Percentiles rank a stretch among this genome's conserved stretches.
Conservation (phyloP, 23 red algal species). For the Cyanidium caldarium region DNA sequence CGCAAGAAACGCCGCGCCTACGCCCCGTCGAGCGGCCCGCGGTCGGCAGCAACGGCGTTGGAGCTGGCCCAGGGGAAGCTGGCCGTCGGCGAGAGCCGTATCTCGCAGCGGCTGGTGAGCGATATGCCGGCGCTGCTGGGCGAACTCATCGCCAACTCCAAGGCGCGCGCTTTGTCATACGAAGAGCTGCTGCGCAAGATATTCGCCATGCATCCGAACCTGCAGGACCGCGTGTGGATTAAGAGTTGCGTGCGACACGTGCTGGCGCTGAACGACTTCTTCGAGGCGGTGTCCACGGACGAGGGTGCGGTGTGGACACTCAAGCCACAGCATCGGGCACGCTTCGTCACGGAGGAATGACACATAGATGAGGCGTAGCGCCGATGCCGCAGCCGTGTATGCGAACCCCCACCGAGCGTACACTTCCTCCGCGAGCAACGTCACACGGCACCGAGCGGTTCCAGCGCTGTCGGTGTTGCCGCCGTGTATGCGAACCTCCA, state of each 20-base stretch:
- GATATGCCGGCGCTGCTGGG: background rate
- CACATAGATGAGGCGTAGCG: too few relatives aligned
- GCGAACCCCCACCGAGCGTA: too few relatives aligned
- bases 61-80: background rate
- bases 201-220: background rate
- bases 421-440: too few relatives aligned
- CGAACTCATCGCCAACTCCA: background rate
- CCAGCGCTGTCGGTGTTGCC: too few relatives aligned
- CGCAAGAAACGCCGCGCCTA: background rate
- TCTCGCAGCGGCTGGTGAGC: background rate
- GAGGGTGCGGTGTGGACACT: background rate
- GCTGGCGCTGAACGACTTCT: background rate
- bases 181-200: background rate
- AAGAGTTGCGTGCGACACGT: background rate
- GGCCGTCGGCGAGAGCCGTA: background rate
- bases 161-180: background rate
- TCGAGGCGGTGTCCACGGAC: background rate
- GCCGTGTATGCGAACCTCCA: too few relatives aligned
- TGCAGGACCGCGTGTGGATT: background rate
- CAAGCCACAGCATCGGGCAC: background rate
- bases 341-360: too few relatives aligned
- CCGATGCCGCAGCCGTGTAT: too few relatives aligned
- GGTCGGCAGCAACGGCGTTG: too few relatives aligned
- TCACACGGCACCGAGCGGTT: too few relatives aligned
- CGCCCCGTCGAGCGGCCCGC: too few relatives aligned